These are phyloP conservation scores for Chenopodium suecicum DNA, from an alignment of 148 eudicot species.

Conservation along the genomic window DNA sequence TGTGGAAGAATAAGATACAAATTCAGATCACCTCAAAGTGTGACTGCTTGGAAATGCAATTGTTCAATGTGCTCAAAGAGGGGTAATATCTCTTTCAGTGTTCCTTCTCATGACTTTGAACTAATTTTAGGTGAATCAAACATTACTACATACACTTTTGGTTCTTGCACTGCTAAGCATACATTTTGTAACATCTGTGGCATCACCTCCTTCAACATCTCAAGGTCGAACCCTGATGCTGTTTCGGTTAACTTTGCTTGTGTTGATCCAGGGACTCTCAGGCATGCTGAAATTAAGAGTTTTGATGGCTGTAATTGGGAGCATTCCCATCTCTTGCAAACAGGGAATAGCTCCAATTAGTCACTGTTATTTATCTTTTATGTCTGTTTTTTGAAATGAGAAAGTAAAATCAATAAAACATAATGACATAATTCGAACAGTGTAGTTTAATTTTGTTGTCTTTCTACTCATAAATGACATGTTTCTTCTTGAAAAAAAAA, in stretches of 20 bases:
- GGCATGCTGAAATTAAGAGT: background rate
- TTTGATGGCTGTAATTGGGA: slow-evolving; percentile 18
- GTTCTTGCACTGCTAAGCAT: slow-evolving; percentile 18
- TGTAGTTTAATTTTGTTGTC: too few species aligned
- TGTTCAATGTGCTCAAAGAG: slow-evolving; percentile 23
- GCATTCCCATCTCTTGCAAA: background rate
- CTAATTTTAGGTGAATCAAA: slow-evolving; percentile 8
- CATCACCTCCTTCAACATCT: slow-evolving; percentile 15
- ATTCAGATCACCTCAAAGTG: slow-evolving; percentile 2
- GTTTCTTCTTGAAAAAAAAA: too few species aligned
- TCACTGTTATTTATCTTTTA: too few species aligned
- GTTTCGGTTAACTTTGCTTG: slow-evolving; percentile 10
- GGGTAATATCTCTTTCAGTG: slow-evolving; percentile 10
- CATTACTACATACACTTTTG: slow-evolving; percentile 18
- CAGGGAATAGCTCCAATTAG: background rate
- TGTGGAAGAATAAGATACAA: slow-evolving; percentile 9
- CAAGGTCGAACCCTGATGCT: slow-evolving; percentile 3
- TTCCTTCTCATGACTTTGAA: background rate
- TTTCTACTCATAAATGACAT: too few species aligned
- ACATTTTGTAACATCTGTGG: slow-evolving; percentile 21
- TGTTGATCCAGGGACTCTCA: slow-evolving; percentile 16
- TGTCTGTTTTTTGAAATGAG: too few species aligned
- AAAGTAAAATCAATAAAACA: too few species aligned
- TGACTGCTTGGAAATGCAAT: slow-evolving; percentile 17
- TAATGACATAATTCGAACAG: too few species aligned